A percentile compares a stretch with the other conserved stretches of the same genome.
Conservation (phyloP, 192 early-diverging fungal genomes). For the Backusella psychrophila region DNA sequence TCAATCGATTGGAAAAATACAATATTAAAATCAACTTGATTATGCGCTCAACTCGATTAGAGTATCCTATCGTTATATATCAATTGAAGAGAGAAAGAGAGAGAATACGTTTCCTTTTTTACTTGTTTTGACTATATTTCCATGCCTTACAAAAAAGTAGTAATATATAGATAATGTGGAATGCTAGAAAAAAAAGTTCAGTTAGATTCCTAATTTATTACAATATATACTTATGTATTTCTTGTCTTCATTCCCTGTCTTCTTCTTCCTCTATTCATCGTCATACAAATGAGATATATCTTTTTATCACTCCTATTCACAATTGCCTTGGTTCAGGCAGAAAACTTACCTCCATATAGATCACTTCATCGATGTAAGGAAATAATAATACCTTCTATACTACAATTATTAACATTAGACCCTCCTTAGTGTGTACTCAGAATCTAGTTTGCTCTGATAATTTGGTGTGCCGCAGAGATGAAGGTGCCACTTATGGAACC, state of each 20-base stretch:
- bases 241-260: not conserved
- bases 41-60: no score
- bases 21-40: no score
- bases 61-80: no score
- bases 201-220: not conserved
- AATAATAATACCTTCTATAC: not conserved
- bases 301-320: not conserved
- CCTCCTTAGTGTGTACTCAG: not conserved
- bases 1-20: no score
- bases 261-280: not conserved
- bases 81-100: no score
- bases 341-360: not conserved
- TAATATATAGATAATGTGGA: not conserved
- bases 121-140: no score
- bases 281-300: not conserved
- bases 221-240: not conserved
- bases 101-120: no score
- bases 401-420: not conserved
- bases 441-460: not conserved
- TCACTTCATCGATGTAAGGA: not conserved
- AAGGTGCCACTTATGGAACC: not conserved
- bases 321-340: not conserved
- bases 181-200: not conserved
- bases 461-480: not conserved
- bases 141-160: not conserved